A percentile compares a stretch with the other conserved stretches of the same genome.
Conservation (phyloP, 768 basidiomycete species). For the Mycena rosella region DNA sequence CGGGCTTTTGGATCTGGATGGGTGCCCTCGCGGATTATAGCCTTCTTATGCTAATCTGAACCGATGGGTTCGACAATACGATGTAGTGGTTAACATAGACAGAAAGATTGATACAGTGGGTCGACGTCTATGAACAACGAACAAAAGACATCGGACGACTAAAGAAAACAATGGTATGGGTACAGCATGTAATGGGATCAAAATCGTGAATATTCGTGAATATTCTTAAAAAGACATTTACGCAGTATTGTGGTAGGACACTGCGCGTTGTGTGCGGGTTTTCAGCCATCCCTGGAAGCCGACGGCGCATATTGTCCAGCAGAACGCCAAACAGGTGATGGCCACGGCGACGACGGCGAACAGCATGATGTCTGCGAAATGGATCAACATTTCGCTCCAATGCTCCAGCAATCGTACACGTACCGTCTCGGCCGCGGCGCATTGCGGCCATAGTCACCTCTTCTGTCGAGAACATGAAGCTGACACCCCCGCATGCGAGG, state of each 20-base stretch:
- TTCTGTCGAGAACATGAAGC: conserved; percentile 92
- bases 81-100: neutral
- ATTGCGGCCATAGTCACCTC: conserved; percentile 92
- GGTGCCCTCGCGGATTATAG: conserved; percentile 82
- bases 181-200: neutral
- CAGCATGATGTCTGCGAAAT: conserved; percentile 84
- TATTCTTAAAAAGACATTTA: conserved; percentile 29
- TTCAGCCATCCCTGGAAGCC: conserved; percentile 88
- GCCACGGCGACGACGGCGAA: conserved; percentile 89
- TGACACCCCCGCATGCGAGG: conserved; percentile 87
- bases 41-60: conserved; percentile 35
- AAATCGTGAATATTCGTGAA: conserved; percentile 5
- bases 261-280: conserved; percentile 48
- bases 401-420: conserved; percentile 37
- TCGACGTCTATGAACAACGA: neutral
- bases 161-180: neutral
- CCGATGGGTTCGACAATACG: neutral
- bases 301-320: conserved; percentile 83
- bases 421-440: conserved; percentile 89
- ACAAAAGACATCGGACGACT: neutral
- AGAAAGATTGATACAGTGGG: conserved; percentile 23
- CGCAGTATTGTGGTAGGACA: conserved; percentile 51
- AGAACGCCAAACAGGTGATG: conserved; percentile 87
- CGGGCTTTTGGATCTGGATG: conserved; percentile 90
- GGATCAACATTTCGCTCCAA: neutral